Base-by-base conservation (phyloP, 305 asterid species). In the Fraxinus ornus region DNA sequence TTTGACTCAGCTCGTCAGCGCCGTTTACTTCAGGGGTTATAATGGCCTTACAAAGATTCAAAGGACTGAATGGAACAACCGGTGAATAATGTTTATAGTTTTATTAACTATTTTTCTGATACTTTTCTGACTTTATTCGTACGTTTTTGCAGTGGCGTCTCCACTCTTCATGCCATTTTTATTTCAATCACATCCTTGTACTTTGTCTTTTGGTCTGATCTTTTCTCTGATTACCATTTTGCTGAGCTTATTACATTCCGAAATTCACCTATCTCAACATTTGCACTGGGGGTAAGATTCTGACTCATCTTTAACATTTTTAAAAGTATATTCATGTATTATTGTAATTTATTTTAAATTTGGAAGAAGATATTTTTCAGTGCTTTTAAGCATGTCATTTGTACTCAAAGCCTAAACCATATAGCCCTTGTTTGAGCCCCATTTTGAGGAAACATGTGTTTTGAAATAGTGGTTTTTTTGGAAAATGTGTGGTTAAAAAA, bases 141-240 rank as follows among this genome's bases (percentile, higher is more conserved):
- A 17, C 39, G 88, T 80, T 85, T 75, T 37, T 87, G 97, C 98
- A 95, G 99, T 35, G 94, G 94, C 79, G 85, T 93, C 77, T 95
- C 99, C 86, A 95, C 99, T 52, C 86, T 93, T 74, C 99, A 95
- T 88, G 99, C 99, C 76, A 86, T 95, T 85, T 94, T 91, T 81
- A 93, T 95, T 86, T 86, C 97, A 68, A 74, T 79, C 57, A 86
- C 90, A 88, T 91, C 99, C 81, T 77, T 88, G 83, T 93, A 95
- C 91, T 95, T 94, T 87, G 99, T 94, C 30, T 94, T 95, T 91
- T 93, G 92, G 93, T 94, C 99, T 78, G 88, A 90, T 85, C 88
- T 95, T 83, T 95, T 95, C 91, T 89, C 94, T 44, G 98, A 94
- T 78, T 82, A 79, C 78, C 85, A 85, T 80, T 83, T 84, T 78